Evolutionary conservation across 805 yeast genomes (phyloP), one percentile per base, ranked within the genome.

Genomic region (Wickerhamiella bombiphila): DNA sequence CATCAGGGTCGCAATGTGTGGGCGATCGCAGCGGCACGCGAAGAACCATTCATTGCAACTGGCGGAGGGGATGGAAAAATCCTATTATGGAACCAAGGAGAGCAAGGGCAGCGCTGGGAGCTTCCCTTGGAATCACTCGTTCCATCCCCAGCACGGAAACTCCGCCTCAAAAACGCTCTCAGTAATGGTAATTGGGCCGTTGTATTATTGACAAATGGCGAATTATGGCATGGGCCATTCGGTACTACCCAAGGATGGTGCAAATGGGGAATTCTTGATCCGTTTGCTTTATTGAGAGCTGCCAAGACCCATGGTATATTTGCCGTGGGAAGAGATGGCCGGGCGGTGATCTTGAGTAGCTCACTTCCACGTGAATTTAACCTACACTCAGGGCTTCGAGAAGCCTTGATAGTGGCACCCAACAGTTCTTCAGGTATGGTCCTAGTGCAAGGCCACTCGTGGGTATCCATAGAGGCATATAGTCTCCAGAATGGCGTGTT

Each of bases 51-150:
- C 2, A 74, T 78, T 5, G 85, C 74, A 2, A 80, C 94, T 9
- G 91, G 94, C 30, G 98, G 98, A 26, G 93, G 93, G 29, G 98
- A 91, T 58, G 96, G 96, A 0, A 70, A 80, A 47, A 57, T 86
- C 2, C 67, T 80, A 44, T 46, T 80, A 4, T 73, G 76, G 51
- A 79, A 78, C 47, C 54, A 52, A 8, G 38, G 32, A 14, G 34
- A 20, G 26, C 32, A 8, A n/a, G 21, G 22, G 5, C 13, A n/a
- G 5, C 33, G 33, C 7, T 5, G 7, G 13, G 13, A 34, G 19
- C 16, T n/a, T 17, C 14, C 18, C 7, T 30, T 30, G 7, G 32
- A 24, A 40, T 9, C 26, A 24, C 11, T 24, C 26, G 13, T 13
- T 24, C 9, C 13, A 9, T 9, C 9, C 26, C 26, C 26, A 13